Conservation (phyloP, 352 stramenopile species). For the Globisporangium cystogenes region DNA sequence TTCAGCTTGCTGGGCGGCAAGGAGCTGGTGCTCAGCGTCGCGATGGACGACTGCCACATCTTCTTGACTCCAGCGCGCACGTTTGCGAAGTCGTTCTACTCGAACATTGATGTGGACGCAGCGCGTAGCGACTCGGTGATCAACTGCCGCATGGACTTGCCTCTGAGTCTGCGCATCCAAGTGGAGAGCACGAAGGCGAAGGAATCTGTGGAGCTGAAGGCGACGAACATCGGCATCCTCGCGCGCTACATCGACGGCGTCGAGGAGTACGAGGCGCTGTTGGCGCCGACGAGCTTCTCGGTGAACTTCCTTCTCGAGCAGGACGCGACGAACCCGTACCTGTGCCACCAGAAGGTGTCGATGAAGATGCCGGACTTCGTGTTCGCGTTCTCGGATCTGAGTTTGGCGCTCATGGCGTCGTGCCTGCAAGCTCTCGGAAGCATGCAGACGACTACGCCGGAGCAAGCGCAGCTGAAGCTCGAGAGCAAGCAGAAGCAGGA, state of each 20-base stretch:
- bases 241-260: constrained; percentile 43
- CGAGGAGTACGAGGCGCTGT: constrained; percentile 32
- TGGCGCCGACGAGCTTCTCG: constrained; percentile 38
- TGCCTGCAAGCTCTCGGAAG: constrained; percentile 37
- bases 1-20: constrained; percentile 57
- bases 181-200: constrained; percentile 40
- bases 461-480: constrained; percentile 52
- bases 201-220: constrained; percentile 44
- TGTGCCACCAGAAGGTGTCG: constrained; percentile 43
- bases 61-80: constrained; percentile 35
- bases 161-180: constrained; percentile 33
- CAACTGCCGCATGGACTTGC: constrained; percentile 48
- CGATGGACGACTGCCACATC: constrained; percentile 52
- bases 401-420: constrained; percentile 55
- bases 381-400: constrained; percentile 62
- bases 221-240: constrained; percentile 39
- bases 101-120: constrained; percentile 42
- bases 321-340: constrained; percentile 24
- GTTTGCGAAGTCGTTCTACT: constrained; percentile 52
- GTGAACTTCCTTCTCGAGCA: constrained; percentile 49
- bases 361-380: constrained; percentile 62
- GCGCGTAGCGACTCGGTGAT: constrained; percentile 37
- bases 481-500: constrained; percentile 52
- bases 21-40: constrained; percentile 40
- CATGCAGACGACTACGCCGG: constrained; percentile 52